A percentile compares a stretch with the other conserved stretches of the same genome.
Evolutionary conservation across 441 rosid species (phyloP).

Genomic region (Pelargonium myrrhifolium): DNA sequence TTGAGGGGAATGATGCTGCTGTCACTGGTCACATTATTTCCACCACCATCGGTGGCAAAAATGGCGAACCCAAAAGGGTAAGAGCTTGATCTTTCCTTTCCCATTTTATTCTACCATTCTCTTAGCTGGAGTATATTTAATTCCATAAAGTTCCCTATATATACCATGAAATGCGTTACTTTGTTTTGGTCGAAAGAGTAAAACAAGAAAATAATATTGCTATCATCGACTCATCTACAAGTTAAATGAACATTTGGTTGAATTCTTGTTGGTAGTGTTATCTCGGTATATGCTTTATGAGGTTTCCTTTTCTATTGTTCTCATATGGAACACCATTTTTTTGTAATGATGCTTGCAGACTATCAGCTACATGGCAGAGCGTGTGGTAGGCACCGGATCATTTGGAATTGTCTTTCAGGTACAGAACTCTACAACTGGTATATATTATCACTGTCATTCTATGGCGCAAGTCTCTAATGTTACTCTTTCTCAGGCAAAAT

Average conservation of each 20-base stretch:
- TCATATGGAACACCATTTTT: background rate
- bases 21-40: conserved; percentile 64
- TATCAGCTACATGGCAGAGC: conserved; percentile 97
- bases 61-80: conserved; percentile 68
- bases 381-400: conserved; percentile 89
- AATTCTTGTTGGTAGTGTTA: background rate
- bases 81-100: background rate
- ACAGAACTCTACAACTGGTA: conserved; percentile 10
- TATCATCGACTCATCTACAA: too few relatives aligned
- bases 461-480: conserved; percentile 8
- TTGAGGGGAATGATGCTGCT: conserved; percentile 46
- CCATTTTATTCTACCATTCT: background rate
- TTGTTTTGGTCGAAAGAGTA: background rate
- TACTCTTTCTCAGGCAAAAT: conserved; percentile 51
- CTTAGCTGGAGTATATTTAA: background rate
- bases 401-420: conserved; percentile 95
- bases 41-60: conserved; percentile 63
- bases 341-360: conserved; percentile 39
- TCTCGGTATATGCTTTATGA: background rate
- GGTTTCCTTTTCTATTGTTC: conserved; percentile 11
- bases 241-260: too few relatives aligned
- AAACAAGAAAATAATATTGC: background rate
- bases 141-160: background rate
- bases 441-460: conserved; percentile 4
- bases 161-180: background rate